Evolutionary conservation across 2,329 filamentous ascomycete species (phyloP), one percentile per base, ranked within the genome.

Genomic region (Plenodomus tracheiphilus): DNA sequence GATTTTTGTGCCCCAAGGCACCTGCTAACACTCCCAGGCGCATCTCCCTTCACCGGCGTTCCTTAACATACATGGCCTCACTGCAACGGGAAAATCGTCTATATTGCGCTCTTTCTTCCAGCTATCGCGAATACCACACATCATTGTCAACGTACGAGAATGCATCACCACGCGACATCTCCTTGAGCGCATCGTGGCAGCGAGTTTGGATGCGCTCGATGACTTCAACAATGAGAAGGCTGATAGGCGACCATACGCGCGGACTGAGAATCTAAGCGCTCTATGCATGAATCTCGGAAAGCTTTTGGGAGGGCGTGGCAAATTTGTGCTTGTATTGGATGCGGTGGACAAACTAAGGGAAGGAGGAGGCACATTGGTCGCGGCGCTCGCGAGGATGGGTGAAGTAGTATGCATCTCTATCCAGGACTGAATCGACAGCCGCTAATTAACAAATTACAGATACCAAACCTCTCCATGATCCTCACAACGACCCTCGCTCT

Each of bases 311-410:
- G 77, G 79, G 2, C 51, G 54, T n/a, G 55, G 41, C 56, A 85
- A 86, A 56, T 91, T 96, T 61, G 85, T 93, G 8, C 73, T 97
- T 49, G 89, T 97, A 10, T 81, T 97, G 54, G 94, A 97, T 75
- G 89, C 85, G 10, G 86, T 97, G 48, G 93, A 97, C 70, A 83
- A 81, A 54, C 89, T 96, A 70, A 81, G 87, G 63, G 93, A 97
- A 65, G 85, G 88, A 5, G 84, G 88, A 5, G 81, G 85, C 2
- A 96, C 90, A 1, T 74, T 97, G 13, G 75, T 96, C 4, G 86
- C 92, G 25, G 91, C 89, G 11, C 75, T 99, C 53, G 89, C 88
- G 18, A 82, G 92, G 52, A 72, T 99, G 17, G 87, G 89, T 13
- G 91, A 97, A 71, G 81, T 87, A 52, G 89, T 94, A 75, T 62